A percentile compares a stretch with the other conserved stretches of the same genome.
Conservation (phyloP, 768 basidiomycete genomes). For the Sporobolomyces pararoseus region DNA sequence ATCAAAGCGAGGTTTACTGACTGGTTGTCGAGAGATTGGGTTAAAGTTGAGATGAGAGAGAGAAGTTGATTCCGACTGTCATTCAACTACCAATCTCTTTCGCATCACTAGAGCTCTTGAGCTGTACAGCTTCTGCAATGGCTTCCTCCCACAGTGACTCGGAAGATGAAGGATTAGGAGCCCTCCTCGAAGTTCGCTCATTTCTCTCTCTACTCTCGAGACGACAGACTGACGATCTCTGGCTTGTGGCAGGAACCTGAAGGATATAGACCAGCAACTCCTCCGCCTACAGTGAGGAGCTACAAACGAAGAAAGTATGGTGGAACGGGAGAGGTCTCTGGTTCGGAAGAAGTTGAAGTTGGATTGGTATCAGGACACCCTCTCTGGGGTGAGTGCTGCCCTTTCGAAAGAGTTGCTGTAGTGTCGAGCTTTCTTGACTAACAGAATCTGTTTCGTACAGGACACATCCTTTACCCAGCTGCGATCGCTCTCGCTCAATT, state of each 20-base stretch:
- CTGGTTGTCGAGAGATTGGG: neutral
- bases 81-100: neutral
- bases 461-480: conserved; percentile 48
- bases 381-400: conserved; percentile 33
- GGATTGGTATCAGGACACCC: conserved; percentile 40
- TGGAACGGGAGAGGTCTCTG: conserved; percentile 11
- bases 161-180: conserved; percentile 26
- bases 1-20: neutral
- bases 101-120: neutral
- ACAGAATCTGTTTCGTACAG: too few relatives aligned
- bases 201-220: neutral
- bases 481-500: conserved; percentile 46
- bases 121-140: neutral
- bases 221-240: neutral
- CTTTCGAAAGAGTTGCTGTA: neutral
- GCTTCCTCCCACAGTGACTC: conserved; percentile 4
- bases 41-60: neutral
- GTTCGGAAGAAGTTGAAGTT: conserved; percentile 20
- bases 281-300: conserved; percentile 27
- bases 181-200: conserved; percentile 15
- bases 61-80: neutral
- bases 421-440: neutral
- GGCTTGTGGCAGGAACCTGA: conserved; percentile 21
- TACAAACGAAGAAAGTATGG: conserved; percentile 34
- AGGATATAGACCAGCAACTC: conserved; percentile 29